Conservation (phyloP, 768 basidiomycete genomes). For the Gloeopeniophorella convolvens region DNA sequence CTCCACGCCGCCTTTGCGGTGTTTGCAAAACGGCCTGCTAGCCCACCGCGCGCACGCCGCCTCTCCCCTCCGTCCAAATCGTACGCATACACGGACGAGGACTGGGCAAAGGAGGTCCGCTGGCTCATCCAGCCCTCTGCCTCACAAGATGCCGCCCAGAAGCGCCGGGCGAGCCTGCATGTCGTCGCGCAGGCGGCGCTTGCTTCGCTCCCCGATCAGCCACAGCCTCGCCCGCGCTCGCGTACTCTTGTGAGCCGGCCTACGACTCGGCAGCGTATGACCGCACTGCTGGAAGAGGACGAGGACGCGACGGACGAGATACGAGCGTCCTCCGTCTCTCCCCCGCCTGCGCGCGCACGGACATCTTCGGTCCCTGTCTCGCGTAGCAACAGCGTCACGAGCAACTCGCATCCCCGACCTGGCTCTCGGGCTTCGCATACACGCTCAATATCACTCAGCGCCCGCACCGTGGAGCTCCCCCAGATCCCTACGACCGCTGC, state of each 20-base stretch:
- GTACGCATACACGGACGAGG: conserved; percentile 43
- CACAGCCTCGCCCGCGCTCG: conserved; percentile 19
- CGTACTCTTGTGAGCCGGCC: conserved; percentile 20
- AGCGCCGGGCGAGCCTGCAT: conserved; percentile 8
- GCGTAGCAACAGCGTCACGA: background rate
- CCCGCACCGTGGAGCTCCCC: conserved; percentile 28
- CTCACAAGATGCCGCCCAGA: conserved; percentile 5
- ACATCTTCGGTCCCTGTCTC: conserved; percentile 20
- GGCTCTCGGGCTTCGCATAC: conserved; percentile 10
- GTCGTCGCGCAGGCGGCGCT: background rate
- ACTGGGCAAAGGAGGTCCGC: conserved; percentile 64
- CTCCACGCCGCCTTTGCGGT: background rate
- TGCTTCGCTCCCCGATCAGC: background rate
- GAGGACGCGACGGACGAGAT: conserved; percentile 28
- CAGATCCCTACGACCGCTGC: conserved; percentile 25
- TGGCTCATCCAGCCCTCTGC: conserved; percentile 45
- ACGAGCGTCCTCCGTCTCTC: background rate
- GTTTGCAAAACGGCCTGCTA: background rate
- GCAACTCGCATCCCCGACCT: conserved; percentile 6
- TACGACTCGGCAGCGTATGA: conserved; percentile 28
- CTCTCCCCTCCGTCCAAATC: conserved; percentile 11
- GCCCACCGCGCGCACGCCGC: background rate
- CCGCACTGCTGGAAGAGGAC: conserved; percentile 34
- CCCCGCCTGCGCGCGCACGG: background rate
- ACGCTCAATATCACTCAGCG: conserved; percentile 6